A percentile compares a stretch with the other conserved stretches of the same genome.
Evolutionary conservation across 179 eudicot genomes (phyloP).

Genomic region (Sideroxylon spinosum): DNA sequence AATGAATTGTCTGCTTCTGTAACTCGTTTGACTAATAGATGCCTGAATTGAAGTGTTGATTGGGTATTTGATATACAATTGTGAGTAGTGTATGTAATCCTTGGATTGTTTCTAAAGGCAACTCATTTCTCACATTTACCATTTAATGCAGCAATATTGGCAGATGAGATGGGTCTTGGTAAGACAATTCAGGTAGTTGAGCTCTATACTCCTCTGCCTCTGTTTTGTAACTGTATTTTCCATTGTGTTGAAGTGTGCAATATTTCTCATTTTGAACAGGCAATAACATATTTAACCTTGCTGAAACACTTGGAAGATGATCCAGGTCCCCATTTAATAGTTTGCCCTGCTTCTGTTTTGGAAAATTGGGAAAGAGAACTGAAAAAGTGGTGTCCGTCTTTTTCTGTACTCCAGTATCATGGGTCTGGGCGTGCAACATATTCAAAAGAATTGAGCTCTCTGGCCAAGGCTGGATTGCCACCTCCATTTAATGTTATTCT

Average conservation of each 20-base stretch:
- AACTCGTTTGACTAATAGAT: neutral
- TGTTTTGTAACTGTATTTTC: conserved; percentile 4
- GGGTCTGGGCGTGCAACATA: conserved; percentile 76
- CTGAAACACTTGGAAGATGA: conserved; percentile 83
- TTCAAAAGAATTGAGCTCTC: conserved; percentile 68
- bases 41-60: neutral
- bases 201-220: conserved; percentile 6
- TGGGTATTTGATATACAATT: neutral
- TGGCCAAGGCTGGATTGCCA: conserved; percentile 68
- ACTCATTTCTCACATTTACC: conserved; percentile 11
- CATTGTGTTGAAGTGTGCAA: neutral
- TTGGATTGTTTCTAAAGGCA: neutral
- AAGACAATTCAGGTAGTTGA: conserved; percentile 81
- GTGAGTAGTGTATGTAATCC: neutral
- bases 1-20: neutral
- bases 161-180: conserved; percentile 99
- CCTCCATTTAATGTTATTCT: conserved; percentile 93
- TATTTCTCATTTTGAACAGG: conserved; percentile 41
- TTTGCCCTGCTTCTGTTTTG: conserved; percentile 95
- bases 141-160: conserved; percentile 80
- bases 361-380: conserved; percentile 99
- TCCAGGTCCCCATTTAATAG: conserved; percentile 93
- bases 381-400: conserved; percentile 87
- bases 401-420: conserved; percentile 77
- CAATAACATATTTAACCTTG: conserved; percentile 82